These are phyloP conservation scores for Saturnispora quitensis DNA, from an alignment of 805 yeast species.

Conservation along the genomic window DNA sequence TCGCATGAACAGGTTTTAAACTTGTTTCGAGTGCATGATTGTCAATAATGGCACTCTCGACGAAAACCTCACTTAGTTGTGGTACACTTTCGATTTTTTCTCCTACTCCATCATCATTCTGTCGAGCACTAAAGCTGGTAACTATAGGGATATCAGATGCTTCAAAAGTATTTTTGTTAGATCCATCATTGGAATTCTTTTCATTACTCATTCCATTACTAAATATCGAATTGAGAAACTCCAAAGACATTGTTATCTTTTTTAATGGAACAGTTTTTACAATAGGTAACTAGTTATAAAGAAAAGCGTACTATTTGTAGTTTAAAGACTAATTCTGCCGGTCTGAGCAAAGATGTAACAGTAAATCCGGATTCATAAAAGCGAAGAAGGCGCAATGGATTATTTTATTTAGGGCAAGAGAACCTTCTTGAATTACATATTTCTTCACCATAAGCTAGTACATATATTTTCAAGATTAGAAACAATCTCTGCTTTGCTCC, in stretches of 20 bases:
- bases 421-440: neutral
- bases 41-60: neutral
- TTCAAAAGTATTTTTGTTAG: neutral
- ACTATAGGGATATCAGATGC: neutral
- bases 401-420: neutral
- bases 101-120: neutral
- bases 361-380: neutral
- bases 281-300: too few species aligned
- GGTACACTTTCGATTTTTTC: neutral
- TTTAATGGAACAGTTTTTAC: too few species aligned
- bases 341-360: neutral
- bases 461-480: neutral
- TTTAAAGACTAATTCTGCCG: neutral
- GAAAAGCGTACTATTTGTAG: neutral
- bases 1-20: constrained; percentile 14
- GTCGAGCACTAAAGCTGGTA: neutral
- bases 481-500: neutral
- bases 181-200: neutral
- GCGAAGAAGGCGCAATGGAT: neutral
- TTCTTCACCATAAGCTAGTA: neutral
- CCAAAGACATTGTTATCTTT: neutral
- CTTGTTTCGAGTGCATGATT: neutral
- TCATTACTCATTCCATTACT: neutral
- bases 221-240: neutral
- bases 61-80: neutral